phyloP scores from a whole-genome alignment of 2,329 filamentous ascomycete species.

The Fusarium sp. region DNA sequence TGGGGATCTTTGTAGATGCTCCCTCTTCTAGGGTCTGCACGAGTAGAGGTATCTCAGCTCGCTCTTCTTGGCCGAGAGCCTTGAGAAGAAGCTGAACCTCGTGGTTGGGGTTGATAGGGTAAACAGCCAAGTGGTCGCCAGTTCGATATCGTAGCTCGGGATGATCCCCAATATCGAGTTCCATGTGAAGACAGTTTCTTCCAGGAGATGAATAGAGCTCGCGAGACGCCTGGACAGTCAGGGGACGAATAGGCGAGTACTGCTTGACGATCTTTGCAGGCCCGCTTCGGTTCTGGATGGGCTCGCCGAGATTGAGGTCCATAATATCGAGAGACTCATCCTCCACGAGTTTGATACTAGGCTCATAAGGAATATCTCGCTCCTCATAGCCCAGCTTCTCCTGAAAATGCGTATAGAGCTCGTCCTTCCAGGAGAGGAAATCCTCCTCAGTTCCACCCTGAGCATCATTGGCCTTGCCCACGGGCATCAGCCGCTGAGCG shows the following conservation, averaged over 20 bases:
- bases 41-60: slow-evolving; percentile 40
- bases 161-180: slow-evolving; percentile 50
- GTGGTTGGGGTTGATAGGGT: slow-evolving; percentile 52
- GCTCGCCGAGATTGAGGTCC: slow-evolving; percentile 42
- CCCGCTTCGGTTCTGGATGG: slow-evolving; percentile 33
- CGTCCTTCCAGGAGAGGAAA: slow-evolving; percentile 52
- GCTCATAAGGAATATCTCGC: slow-evolving; percentile 38
- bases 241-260: slow-evolving; percentile 34
- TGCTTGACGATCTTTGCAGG: slow-evolving; percentile 37
- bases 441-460: slow-evolving; percentile 51
- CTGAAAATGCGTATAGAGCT: slow-evolving; percentile 40
- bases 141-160: slow-evolving; percentile 51
- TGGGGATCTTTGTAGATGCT: slow-evolving; percentile 48
- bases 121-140: slow-evolving; percentile 55
- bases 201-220: slow-evolving; percentile 36
- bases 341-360: slow-evolving; percentile 34
- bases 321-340: slow-evolving; percentile 40
- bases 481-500: slow-evolving; percentile 43
- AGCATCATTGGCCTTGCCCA: slow-evolving; percentile 50
- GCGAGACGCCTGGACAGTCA: slow-evolving; percentile 26
- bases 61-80: slow-evolving; percentile 41
- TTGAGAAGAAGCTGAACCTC: slow-evolving; percentile 49
- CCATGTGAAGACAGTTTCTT: slow-evolving; percentile 51
- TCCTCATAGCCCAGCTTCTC: slow-evolving; percentile 37
- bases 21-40: slow-evolving; percentile 40